phyloP scores from a whole-genome alignment of 305 asterid species.

The Fraxinus ornus region DNA sequence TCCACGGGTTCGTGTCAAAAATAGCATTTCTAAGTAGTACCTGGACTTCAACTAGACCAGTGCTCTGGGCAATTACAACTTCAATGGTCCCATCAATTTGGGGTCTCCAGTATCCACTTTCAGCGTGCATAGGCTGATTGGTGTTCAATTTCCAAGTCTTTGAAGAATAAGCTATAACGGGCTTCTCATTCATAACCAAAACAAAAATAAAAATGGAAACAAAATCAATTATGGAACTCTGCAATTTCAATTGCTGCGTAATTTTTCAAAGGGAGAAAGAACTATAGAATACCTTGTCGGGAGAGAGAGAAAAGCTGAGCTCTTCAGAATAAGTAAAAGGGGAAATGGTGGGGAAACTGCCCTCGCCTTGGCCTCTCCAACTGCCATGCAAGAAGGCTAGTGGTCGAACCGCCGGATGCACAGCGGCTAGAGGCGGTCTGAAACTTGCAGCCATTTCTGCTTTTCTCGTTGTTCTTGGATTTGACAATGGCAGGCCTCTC shows the following conservation, averaged over 20 bases:
- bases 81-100: conserved; percentile 62
- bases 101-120: conserved; percentile 70
- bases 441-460: conserved; percentile 27
- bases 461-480: neutral
- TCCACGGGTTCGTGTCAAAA: neutral
- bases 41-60: conserved; percentile 74
- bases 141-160: conserved; percentile 38
- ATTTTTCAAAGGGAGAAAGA: neutral
- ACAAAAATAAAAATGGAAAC: neutral
- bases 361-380: conserved; percentile 40
- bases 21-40: conserved; percentile 19
- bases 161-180: neutral
- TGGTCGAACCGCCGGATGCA: conserved; percentile 51
- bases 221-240: neutral
- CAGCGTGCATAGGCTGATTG: conserved; percentile 70
- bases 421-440: conserved; percentile 24
- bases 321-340: conserved; percentile 62
- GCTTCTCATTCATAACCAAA: neutral
- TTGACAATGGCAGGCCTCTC: neutral
- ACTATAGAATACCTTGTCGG: conserved; percentile 44
- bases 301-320: conserved; percentile 51
- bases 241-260: neutral
- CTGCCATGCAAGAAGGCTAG: conserved; percentile 22
- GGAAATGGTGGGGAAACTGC: conserved; percentile 57
- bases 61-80: conserved; percentile 76